A percentile compares a stretch with the other conserved stretches of the same genome.
Conservation (phyloP, 306 rosid genomes). For the Adenanthera pavonina region DNA sequence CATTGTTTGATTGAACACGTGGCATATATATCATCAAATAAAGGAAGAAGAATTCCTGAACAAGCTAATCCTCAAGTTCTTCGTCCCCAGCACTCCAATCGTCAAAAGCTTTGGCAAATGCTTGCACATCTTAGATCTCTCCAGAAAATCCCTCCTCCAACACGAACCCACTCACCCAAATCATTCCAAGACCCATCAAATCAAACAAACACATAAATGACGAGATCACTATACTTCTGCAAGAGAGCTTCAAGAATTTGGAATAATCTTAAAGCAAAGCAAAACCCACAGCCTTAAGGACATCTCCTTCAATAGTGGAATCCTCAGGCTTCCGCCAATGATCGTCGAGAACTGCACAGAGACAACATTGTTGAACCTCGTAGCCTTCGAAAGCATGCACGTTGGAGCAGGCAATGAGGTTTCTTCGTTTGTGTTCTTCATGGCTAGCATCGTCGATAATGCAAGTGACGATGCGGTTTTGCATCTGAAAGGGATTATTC, state of each 20-base stretch:
- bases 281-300: constrained; percentile 40
- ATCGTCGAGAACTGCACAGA: constrained; percentile 46
- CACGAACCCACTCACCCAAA: constrained; percentile 27
- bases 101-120: constrained; percentile 32
- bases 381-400: constrained; percentile 60
- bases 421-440: constrained; percentile 47
- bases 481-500: constrained; percentile 29
- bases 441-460: constrained; percentile 51
- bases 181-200: not conserved
- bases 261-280: constrained; percentile 49
- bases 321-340: constrained; percentile 42
- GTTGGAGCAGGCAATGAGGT: constrained; percentile 49
- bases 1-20: too few relatives aligned
- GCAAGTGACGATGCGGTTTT: constrained; percentile 46
- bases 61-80: constrained; percentile 40
- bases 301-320: constrained; percentile 43
- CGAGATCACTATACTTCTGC: constrained; percentile 45
- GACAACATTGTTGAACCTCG: constrained; percentile 48
- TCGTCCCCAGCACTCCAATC: not conserved
- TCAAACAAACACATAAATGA: not conserved
- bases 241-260: constrained; percentile 51
- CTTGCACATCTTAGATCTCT: constrained; percentile 50
- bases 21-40: not conserved
- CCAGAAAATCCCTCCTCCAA: constrained; percentile 40
- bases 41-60: constrained; percentile 41